Base-by-base conservation (phyloP, 305 asterid genomes). In the Solanum hybrid region DNA sequence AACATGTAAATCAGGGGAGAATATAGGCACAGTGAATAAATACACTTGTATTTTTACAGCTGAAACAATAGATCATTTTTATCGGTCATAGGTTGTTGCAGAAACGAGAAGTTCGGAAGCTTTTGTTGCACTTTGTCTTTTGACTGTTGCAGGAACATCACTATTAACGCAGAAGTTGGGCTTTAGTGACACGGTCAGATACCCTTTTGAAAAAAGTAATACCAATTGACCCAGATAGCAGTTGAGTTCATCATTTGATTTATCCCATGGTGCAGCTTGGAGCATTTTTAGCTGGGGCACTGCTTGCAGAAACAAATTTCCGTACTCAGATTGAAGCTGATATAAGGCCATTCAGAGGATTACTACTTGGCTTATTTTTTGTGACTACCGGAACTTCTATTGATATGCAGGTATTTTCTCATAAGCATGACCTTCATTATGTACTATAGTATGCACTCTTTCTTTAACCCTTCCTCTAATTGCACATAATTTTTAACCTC, bases 251-350 rank as follows among this genome's bases (percentile, higher is more conserved):
- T 91, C 73, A 79, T 85, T 82, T 88, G 76, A 89, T 89, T 90
- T 75, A 17, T 76, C 87, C 87, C 87, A 76, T 91, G 89, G n/a
- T 94, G 94, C 92, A 97, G 99, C 96, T 97, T 89, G 99, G 99
- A 92, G 99, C 99, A 51, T 97, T 97, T 91, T 94, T 97, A 86
- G 99, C 98, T 70, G 99, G 99, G 92, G 99, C 99, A 72, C 89
- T 96, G 90, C 92, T 97, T 87, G 99, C 99, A 3, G 99, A 97
- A 93, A 97, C 99, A 88, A 97, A 97, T 91, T 97, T 94, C 92
- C 98, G 99, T 72, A 97, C 99, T 81, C 99, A 97, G 93, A 95
- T 97, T 91, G 99, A 97, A 94, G 99, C 99, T 90, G 99, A 97
- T 93, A 97, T 97, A 89, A 94, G 98, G 95, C 99, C 99, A 90